phyloP scores from a whole-genome alignment of 2,329 filamentous ascomycete species.

The Talaromyces verruculosus region DNA sequence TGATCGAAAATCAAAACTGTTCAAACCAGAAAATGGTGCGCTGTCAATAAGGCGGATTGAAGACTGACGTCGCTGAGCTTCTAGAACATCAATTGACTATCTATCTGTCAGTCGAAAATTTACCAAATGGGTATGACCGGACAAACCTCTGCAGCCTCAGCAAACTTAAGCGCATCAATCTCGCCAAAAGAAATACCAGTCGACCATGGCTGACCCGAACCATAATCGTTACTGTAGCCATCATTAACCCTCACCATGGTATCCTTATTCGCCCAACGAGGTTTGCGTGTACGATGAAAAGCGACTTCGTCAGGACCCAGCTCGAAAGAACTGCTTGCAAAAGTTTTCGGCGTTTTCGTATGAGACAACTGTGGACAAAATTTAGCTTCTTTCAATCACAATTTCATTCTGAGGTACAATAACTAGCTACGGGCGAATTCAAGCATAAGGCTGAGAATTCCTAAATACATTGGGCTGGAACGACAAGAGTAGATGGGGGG shows the following conservation, averaged over 20 bases:
- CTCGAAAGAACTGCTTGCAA: conserved; percentile 60
- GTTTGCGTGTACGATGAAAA: conserved; percentile 73
- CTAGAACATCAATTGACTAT: conserved; percentile 34
- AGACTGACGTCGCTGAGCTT: conserved; percentile 38
- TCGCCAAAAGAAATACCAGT: conserved; percentile 51
- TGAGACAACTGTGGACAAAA: conserved; percentile 72
- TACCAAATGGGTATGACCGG: neutral
- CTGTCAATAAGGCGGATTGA: conserved; percentile 54
- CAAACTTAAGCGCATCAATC: conserved; percentile 33
- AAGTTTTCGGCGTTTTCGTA: conserved; percentile 71
- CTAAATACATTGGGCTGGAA: conserved; percentile 29
- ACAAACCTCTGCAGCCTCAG: conserved; percentile 27
- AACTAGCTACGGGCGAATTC: conserved; percentile 30
- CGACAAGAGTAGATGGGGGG: conserved; percentile 48
- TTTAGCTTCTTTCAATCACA: conserved; percentile 37
- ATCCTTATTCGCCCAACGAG: conserved; percentile 74
- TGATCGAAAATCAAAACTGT: conserved; percentile 35
- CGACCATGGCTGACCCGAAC: conserved; percentile 49
- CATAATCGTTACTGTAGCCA: conserved; percentile 31
- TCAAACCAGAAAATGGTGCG: conserved; percentile 56
- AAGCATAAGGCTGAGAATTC: conserved; percentile 20
- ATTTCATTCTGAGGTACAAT: conserved; percentile 40
- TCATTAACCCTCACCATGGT: conserved; percentile 65
- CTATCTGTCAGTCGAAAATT: neutral
- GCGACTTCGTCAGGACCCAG: conserved; percentile 64